Evolutionary conservation across 129 eudicot species (phyloP).

Genomic region (Dittrichia graveolens): DNA sequence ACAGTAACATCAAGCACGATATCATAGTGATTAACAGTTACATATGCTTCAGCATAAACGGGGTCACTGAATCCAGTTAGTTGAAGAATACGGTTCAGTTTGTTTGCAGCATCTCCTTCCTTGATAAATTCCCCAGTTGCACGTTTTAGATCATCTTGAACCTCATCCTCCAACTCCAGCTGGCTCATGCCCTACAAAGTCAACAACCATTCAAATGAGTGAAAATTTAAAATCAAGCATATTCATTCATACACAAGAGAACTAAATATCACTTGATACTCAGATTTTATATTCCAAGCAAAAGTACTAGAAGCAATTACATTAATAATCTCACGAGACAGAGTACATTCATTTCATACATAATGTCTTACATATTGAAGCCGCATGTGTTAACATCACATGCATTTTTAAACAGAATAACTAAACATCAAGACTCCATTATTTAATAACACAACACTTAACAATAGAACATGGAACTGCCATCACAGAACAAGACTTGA

Average conservation of each 20-base stretch:
- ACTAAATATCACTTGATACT: not conserved
- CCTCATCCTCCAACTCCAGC: slow-evolving; percentile 92
- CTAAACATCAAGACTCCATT: too few relatives aligned
- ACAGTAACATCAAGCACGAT: slow-evolving; percentile 95
- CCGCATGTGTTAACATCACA: too few relatives aligned
- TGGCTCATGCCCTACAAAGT: slow-evolving; percentile 87
- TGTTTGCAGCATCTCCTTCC: slow-evolving; percentile 88
- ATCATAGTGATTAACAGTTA: slow-evolving; percentile 95
- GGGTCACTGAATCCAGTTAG: slow-evolving; percentile 98
- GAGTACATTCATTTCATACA: too few relatives aligned
- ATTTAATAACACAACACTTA: too few relatives aligned
- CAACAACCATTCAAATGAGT: slow-evolving; percentile 1
- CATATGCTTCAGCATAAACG: slow-evolving; percentile 96
- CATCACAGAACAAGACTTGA: too few relatives aligned
- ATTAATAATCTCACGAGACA: too few relatives aligned
- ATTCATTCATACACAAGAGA: slow-evolving; percentile 1
- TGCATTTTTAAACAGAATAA: too few relatives aligned
- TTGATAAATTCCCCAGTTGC: slow-evolving; percentile 94
- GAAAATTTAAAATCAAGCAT: slow-evolving; percentile 20
- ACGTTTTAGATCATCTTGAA: slow-evolving; percentile 94
- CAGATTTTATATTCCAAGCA: too few relatives aligned
- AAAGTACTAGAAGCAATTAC: too few relatives aligned
- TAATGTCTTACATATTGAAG: too few relatives aligned
- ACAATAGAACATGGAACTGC: too few relatives aligned
- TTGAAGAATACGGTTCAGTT: slow-evolving; percentile 89